phyloP scores from a whole-genome alignment of 257 asterid species.

The Salvia splendens region DNA sequence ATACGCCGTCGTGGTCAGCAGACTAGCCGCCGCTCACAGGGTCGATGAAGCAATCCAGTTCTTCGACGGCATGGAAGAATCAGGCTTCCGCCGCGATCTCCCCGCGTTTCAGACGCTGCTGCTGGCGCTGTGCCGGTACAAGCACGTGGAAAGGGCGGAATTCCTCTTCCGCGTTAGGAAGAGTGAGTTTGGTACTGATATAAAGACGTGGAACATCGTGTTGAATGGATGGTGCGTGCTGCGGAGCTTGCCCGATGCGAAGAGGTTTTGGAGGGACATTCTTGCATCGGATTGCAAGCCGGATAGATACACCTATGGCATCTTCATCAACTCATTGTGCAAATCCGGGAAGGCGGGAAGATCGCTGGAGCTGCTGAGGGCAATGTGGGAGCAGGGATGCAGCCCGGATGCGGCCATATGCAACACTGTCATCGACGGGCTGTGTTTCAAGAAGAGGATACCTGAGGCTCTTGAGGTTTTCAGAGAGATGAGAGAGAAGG shows the following conservation, averaged over 20 bases:
- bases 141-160: conserved; percentile 84
- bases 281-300: conserved; percentile 55
- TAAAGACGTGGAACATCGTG: conserved; percentile 76
- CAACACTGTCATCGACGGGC: conserved; percentile 71
- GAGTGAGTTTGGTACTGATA: conserved; percentile 44
- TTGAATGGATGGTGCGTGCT: conserved; percentile 83
- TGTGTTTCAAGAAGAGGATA: conserved; percentile 85
- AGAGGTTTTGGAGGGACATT: conserved; percentile 81
- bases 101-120: conserved; percentile 76
- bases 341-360: conserved; percentile 69
- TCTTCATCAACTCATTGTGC: conserved; percentile 61
- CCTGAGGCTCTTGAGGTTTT: conserved; percentile 75
- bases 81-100: conserved; percentile 55
- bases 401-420: conserved; percentile 68
- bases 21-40: conserved; percentile 65
- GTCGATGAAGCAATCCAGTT: conserved; percentile 66
- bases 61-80: conserved; percentile 47
- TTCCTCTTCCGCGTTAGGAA: conserved; percentile 49
- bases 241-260: conserved; percentile 74
- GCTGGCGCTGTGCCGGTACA: conserved; percentile 65
- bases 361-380: conserved; percentile 55
- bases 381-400: conserved; percentile 73
- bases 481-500: conserved; percentile 52
- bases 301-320: conserved; percentile 62
- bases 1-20: conserved; percentile 43